Conservation (phyloP, 768 basidiomycete genomes). For the Clathrus columnatus region DNA sequence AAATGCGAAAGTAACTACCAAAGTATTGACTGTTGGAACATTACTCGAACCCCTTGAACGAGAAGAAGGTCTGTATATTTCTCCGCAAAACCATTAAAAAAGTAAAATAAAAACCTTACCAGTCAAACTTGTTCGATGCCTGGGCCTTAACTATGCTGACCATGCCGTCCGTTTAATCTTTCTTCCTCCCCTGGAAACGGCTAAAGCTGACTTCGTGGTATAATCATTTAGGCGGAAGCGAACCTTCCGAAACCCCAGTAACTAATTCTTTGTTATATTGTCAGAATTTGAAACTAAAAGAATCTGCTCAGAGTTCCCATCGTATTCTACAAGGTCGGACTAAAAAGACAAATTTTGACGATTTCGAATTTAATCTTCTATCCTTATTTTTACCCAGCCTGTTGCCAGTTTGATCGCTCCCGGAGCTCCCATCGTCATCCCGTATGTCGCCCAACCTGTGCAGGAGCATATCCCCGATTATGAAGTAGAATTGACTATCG, state of each 20-base stretch:
- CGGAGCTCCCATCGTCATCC: slow-evolving; percentile 53
- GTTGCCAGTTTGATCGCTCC: slow-evolving; percentile 62
- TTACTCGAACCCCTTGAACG: slow-evolving; percentile 59
- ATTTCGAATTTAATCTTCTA: neutral
- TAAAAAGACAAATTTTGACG: neutral
- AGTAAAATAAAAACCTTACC: slow-evolving; percentile 26
- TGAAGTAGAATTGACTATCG: slow-evolving; percentile 72
- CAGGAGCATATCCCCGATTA: slow-evolving; percentile 70
- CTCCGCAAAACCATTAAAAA: neutral
- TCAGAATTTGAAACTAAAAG: neutral
- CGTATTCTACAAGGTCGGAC: slow-evolving; percentile 70
- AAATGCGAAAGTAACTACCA: slow-evolving; percentile 51
- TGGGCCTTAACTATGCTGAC: slow-evolving; percentile 79
- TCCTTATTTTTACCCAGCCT: slow-evolving; percentile 27
- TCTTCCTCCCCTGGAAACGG: neutral
- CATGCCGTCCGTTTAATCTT: slow-evolving; percentile 50
- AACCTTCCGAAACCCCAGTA: slow-evolving; percentile 58
- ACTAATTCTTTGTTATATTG: slow-evolving; percentile 15
- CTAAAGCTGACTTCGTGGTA: neutral
- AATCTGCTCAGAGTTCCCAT: slow-evolving; percentile 45
- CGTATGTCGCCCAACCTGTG: slow-evolving; percentile 59
- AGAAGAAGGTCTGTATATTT: slow-evolving; percentile 12
- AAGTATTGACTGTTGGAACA: slow-evolving; percentile 58
- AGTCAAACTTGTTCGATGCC: slow-evolving; percentile 61
- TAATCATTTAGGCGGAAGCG: slow-evolving; percentile 47